phyloP scores from a whole-genome alignment of 495 filamentous ascomycete species.

The Aspergillus ellipticus region DNA sequence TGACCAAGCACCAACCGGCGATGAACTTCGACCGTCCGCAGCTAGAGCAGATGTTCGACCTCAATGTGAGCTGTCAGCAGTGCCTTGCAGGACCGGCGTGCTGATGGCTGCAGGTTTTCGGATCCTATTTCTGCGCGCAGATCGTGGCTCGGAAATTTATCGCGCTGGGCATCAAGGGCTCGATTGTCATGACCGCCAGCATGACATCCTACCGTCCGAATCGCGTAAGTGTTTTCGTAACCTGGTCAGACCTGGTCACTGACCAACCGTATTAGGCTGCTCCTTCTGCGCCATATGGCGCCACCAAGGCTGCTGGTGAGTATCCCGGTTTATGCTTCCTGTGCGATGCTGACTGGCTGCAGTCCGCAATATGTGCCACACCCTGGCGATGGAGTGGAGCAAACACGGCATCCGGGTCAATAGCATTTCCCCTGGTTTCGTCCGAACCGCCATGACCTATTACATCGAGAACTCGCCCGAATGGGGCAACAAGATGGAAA shows the following conservation, averaged over 20 bases:
- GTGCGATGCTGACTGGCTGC: background rate
- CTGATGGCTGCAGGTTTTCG: slow-evolving; percentile 20
- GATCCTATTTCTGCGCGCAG: slow-evolving; percentile 31
- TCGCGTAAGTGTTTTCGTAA: slow-evolving; percentile 18
- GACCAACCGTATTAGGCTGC: slow-evolving; percentile 15
- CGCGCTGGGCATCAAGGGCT: slow-evolving; percentile 38
- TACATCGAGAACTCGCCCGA: slow-evolving; percentile 38
- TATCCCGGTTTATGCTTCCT: background rate
- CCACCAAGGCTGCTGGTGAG: slow-evolving; percentile 30
- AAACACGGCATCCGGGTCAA: slow-evolving; percentile 45
- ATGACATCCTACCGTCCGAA: slow-evolving; percentile 49
- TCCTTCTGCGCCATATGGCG: slow-evolving; percentile 28
- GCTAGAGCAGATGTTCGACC: slow-evolving; percentile 37
- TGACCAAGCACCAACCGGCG: slow-evolving; percentile 46
- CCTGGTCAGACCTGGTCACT: too few relatives aligned
- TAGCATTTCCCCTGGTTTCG: slow-evolving; percentile 35
- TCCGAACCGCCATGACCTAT: slow-evolving; percentile 38
- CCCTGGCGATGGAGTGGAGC: slow-evolving; percentile 47
- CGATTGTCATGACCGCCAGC: slow-evolving; percentile 43
- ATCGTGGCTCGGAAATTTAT: slow-evolving; percentile 32
- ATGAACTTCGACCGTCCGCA: slow-evolving; percentile 36
- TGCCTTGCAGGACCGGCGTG: too few relatives aligned
- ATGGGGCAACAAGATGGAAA: slow-evolving; percentile 41
- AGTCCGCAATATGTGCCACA: slow-evolving; percentile 35
- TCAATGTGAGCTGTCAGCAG: slow-evolving; percentile 34